Base-by-base conservation (phyloP, 176 grass and related monocot species). In the Musa acuminata region DNA sequence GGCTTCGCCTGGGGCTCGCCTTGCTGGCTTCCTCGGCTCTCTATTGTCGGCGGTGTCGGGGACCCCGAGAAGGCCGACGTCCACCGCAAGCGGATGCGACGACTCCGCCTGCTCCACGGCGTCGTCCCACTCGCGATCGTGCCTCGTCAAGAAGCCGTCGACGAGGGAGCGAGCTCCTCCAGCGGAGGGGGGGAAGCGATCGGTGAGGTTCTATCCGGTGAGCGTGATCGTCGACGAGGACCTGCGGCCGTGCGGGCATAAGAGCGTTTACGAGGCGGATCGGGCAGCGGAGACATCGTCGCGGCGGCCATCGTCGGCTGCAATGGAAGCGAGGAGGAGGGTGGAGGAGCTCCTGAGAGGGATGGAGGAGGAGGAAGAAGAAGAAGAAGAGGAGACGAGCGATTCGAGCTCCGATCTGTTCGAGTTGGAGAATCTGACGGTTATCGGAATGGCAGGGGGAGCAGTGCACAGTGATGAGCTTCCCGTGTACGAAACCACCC, bases 361-460 rank as follows among this genome's bases (percentile, higher is more conserved):
- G 80, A 83, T 87, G 49, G 94, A 91, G 29, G 68, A 88, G 75
- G 93, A 93, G 64, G 88, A 87, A 51, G 88, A 91, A 0, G 89
- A 92, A 12, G 86, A 85, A 0, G 89, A 92, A 12, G 86, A 85
- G 51, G 87, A 87, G 0, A 84, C 74, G 71, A 99, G 95, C 84
- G 90, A 94, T 87, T 89, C 95, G 60, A 99, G 95, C 84, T 99
- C 95, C 16, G 91, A 99, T 86, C 88, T 99, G 55, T 99, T 99
- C 85, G 96, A 99, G 66, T 73, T 99, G 17, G 96, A 94, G 72
- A 93, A 89, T 84, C 52, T 98, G 19, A 85, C 82, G 2, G 82
- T 77, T 17, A 75, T 72, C 14, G 55, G 20, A 72, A 67, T 9
- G 13, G 83, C 63, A 1, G 83, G 76, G 13, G 48, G 64, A 4